phyloP scores from a whole-genome alignment of 23 red algal species.

The Gracilaria caudata region DNA sequence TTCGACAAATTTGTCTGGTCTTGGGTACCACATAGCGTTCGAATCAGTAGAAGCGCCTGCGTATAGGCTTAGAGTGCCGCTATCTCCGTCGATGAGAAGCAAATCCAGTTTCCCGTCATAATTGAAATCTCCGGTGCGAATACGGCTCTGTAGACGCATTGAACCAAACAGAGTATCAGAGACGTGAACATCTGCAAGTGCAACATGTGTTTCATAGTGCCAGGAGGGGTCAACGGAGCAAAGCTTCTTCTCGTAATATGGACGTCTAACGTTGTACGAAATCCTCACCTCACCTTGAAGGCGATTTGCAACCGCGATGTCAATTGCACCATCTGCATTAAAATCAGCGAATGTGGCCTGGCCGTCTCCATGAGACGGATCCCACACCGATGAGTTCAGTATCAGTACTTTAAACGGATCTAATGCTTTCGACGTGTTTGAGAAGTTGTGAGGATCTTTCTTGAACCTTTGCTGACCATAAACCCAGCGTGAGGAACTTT shows the following conservation, averaged over 20 bases:
- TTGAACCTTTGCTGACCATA: slow-evolving; percentile 24
- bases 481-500: slow-evolving; percentile 33
- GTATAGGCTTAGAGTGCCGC: slow-evolving; percentile 50
- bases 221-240: slow-evolving; percentile 51
- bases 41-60: neutral
- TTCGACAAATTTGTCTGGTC: slow-evolving; percentile 17
- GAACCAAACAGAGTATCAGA: slow-evolving; percentile 56
- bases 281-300: slow-evolving; percentile 35
- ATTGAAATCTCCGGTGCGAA: slow-evolving; percentile 85
- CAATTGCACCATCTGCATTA: slow-evolving; percentile 86
- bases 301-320: slow-evolving; percentile 76
- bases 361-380: slow-evolving; percentile 48
- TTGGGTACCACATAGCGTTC: slow-evolving; percentile 29
- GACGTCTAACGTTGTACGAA: slow-evolving; percentile 46
- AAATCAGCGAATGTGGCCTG: slow-evolving; percentile 79
- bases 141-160: slow-evolving; percentile 35
- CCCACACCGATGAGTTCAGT: slow-evolving; percentile 52
- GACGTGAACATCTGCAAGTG: slow-evolving; percentile 43
- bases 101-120: slow-evolving; percentile 79
- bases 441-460: slow-evolving; percentile 46
- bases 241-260: slow-evolving; percentile 14
- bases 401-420: slow-evolving; percentile 23
- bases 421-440: neutral
- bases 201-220: slow-evolving; percentile 47
- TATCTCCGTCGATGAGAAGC: slow-evolving; percentile 62